Evolutionary conservation across 768 basidiomycete species (phyloP).

Genomic region (Rhizopogon vinicolor): DNA sequence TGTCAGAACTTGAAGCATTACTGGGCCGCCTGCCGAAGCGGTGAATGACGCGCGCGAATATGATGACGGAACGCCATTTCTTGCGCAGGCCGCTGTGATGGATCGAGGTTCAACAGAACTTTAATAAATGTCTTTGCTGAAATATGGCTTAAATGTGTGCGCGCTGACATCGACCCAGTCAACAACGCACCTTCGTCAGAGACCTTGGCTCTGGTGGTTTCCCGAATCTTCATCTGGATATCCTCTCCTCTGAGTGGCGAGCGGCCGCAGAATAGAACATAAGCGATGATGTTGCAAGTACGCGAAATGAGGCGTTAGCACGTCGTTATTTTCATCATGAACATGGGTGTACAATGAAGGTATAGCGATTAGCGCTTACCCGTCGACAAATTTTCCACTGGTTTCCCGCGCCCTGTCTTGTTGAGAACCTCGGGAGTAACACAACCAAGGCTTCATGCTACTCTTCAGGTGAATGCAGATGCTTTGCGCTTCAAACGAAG

Average conservation of each 20-base stretch:
- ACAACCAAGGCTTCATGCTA: constrained; percentile 72
- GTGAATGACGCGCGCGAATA: too few species aligned
- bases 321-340: too few species aligned
- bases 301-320: too few species aligned
- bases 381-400: constrained; percentile 91
- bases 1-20: too few species aligned
- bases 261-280: constrained; percentile 93
- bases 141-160: too few species aligned
- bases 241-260: constrained; percentile 83
- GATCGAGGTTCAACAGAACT: too few species aligned
- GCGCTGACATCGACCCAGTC: too few species aligned
- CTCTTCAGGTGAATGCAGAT: constrained; percentile 45
- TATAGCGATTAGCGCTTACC: constrained; percentile 37
- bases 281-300: constrained; percentile 75
- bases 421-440: constrained; percentile 87
- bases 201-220: constrained; percentile 73
- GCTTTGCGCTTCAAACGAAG: constrained; percentile 59
- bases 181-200: constrained; percentile 16
- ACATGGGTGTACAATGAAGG: too few species aligned
- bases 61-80: too few species aligned
- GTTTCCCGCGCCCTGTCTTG: constrained; percentile 79
- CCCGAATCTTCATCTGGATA: constrained; percentile 46
- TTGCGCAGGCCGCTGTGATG: too few species aligned
- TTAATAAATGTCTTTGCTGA: too few species aligned
- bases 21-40: too few species aligned